phyloP scores from a whole-genome alignment of 345 rosid species.

The Linum trigynum region DNA sequence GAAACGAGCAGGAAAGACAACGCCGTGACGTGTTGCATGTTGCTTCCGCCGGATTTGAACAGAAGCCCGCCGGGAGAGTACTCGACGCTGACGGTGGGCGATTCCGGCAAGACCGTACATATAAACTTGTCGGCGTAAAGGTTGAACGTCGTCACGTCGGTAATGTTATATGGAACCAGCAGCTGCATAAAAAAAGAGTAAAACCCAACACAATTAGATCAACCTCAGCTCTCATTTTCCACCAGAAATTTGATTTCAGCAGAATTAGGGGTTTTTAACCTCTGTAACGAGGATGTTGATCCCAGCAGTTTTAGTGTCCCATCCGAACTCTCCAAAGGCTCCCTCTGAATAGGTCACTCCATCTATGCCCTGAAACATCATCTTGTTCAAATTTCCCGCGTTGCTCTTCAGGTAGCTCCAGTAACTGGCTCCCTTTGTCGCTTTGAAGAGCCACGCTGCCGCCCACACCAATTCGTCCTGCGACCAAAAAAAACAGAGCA shows the following conservation, averaged over 20 bases:
- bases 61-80: constrained; percentile 56
- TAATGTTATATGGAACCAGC: constrained; percentile 7
- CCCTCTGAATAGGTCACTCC: constrained; percentile 2
- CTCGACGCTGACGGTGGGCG: constrained; percentile 30
- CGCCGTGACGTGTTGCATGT: constrained; percentile 17
- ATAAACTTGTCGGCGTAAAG: constrained; percentile 31
- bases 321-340: constrained; percentile 24
- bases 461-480: constrained; percentile 25
- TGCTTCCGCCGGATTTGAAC: constrained; percentile 22
- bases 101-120: constrained; percentile 44
- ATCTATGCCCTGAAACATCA: background rate
- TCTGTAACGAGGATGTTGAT: constrained; percentile 17
- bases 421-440: constrained; percentile 27
- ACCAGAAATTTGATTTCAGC: too few relatives aligned
- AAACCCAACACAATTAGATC: background rate
- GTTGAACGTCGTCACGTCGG: constrained; percentile 16
- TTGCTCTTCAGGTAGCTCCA: constrained; percentile 32
- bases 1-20: constrained; percentile 18
- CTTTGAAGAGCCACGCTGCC: constrained; percentile 22
- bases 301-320: constrained; percentile 22
- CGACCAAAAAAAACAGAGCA: background rate
- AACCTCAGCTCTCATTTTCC: background rate
- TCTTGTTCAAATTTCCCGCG: constrained; percentile 16
- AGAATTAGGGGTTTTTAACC: background rate
- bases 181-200: constrained; percentile 5